Conservation (phyloP, 768 basidiomycete genomes). For the Russula olivacea region DNA sequence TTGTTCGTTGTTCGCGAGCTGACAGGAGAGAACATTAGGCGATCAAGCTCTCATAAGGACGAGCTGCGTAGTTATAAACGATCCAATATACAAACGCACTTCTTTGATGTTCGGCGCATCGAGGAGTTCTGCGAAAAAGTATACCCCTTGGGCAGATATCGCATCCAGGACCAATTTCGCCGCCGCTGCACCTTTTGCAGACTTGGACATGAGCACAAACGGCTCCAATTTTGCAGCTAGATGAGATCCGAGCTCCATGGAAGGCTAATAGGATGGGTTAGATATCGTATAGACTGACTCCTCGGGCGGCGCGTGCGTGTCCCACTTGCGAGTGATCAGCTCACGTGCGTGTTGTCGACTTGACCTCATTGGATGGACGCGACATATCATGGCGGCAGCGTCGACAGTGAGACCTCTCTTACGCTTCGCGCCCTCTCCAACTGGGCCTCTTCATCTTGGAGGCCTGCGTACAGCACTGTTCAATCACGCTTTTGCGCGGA, state of each 20-base stretch:
- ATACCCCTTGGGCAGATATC: conserved; percentile 84
- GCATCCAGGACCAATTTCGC: conserved; percentile 85
- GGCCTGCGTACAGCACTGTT: conserved; percentile 92
- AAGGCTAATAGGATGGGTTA: background rate
- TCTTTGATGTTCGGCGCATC: conserved; percentile 80
- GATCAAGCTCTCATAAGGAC: background rate
- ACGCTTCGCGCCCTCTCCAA: conserved; percentile 96
- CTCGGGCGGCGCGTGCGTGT: too few relatives aligned
- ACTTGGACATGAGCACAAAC: conserved; percentile 86
- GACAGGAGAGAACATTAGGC: background rate
- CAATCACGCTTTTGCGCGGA: conserved; percentile 81
- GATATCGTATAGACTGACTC: too few relatives aligned
- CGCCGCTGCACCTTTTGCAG: conserved; percentile 86
- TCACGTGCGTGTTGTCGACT: conserved; percentile 8
- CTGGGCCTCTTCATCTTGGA: conserved; percentile 89
- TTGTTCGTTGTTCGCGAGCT: conserved; percentile 67
- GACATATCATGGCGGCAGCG: background rate
- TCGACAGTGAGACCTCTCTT: conserved; percentile 39
- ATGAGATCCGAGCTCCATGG: conserved; percentile 60
- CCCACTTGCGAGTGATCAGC: background rate
- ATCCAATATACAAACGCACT: conserved; percentile 39
- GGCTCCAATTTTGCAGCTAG: conserved; percentile 75
- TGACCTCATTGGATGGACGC: background rate
- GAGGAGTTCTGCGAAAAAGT: conserved; percentile 85
- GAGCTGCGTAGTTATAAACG: background rate